A percentile compares a stretch with the other conserved stretches of the same genome.
These are phyloP conservation scores for Tinospora cordifolia DNA, from an alignment of 164 flowering plant genomes.

Conservation along the genomic window DNA sequence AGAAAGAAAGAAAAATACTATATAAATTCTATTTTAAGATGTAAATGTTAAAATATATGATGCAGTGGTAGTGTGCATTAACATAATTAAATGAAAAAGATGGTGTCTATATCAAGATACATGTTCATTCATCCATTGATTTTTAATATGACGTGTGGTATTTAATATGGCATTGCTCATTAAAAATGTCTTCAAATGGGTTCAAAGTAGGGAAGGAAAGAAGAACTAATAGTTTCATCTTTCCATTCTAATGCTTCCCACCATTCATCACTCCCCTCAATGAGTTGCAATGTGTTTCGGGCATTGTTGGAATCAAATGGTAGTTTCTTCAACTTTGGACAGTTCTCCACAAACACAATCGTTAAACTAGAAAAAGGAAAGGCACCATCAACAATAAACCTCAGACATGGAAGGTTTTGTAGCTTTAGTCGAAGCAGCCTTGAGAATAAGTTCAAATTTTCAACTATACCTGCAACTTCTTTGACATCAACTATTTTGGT, in stretches of 20 bases:
- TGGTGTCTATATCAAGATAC: too few species aligned
- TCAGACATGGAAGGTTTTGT: slow-evolving; percentile 1
- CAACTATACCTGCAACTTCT: background rate
- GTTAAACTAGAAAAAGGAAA: slow-evolving; percentile 10
- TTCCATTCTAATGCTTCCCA: slow-evolving; percentile 14
- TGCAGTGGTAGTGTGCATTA: too few species aligned
- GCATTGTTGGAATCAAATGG: slow-evolving; percentile 7
- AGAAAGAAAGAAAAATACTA: too few species aligned
- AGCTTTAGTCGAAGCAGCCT: background rate
- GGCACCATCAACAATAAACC: slow-evolving; percentile 8
- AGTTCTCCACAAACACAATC: background rate
- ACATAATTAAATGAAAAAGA: too few species aligned
- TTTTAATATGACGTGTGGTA: too few species aligned
- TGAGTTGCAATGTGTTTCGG: background rate
- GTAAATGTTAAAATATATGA: too few species aligned
- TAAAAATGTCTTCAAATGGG: background rate
- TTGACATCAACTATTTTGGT: background rate
- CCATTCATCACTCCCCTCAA: background rate
- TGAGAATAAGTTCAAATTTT: background rate
- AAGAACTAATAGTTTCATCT: background rate
- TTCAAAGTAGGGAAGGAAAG: background rate
- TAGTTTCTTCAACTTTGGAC: slow-evolving; percentile 16
- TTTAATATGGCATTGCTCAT: too few species aligned
- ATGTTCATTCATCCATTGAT: too few species aligned
- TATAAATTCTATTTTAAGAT: too few species aligned